phyloP scores from a whole-genome alignment of 2,329 filamentous ascomycete genomes.

The Niveomyces coronatus region DNA sequence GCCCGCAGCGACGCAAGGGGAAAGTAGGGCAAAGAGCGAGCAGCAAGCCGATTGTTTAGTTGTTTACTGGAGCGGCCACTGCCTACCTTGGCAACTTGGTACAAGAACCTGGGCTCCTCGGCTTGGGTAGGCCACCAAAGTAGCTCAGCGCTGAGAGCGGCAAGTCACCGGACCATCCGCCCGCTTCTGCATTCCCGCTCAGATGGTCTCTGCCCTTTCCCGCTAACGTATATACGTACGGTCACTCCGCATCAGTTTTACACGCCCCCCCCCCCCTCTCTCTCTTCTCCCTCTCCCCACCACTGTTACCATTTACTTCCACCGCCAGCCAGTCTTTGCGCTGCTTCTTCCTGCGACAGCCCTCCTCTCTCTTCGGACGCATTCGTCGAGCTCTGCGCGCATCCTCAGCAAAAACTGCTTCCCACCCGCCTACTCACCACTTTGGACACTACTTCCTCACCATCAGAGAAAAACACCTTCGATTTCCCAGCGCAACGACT shows the following conservation, averaged over 20 bases:
- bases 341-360: conserved; percentile 11
- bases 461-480: no score
- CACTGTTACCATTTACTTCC: conserved; percentile 13
- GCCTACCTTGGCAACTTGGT: no score
- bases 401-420: conserved; percentile 1
- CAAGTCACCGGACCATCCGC: conserved; percentile 29
- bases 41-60: no score
- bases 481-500: no score
- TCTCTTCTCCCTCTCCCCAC: conserved; percentile 7
- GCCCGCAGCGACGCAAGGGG: no score
- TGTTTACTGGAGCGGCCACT: no score
- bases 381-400: conserved; percentile 7
- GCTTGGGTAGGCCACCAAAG: no score
- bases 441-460: conserved; percentile 2
- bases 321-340: conserved; percentile 7
- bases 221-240: conserved; percentile 12
- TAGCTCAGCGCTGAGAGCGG: conserved; percentile 25
- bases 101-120: no score
- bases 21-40: no score
- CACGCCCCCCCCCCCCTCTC: conserved; percentile 2
- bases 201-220: conserved; percentile 20
- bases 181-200: conserved; percentile 27
- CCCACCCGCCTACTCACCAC: conserved; percentile 1
- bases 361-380: conserved; percentile 11
- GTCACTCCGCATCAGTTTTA: conserved; percentile 3